Evolutionary conservation across 192 early-diverging fungal species (phyloP).

Genomic region (Backusella circina): DNA sequence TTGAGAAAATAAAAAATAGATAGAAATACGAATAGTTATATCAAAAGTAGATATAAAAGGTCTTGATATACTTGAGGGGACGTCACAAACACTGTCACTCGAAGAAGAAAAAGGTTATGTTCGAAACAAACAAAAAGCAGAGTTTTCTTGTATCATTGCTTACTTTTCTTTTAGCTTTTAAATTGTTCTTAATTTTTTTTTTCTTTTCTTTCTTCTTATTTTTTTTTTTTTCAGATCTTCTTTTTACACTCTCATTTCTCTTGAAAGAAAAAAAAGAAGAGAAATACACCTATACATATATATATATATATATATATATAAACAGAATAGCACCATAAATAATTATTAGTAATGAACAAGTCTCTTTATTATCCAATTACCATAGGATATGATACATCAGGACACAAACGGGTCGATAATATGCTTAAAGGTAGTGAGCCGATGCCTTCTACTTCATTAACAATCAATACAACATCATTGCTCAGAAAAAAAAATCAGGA

Average conservation of each 20-base stretch:
- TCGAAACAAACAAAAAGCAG: constrained; percentile 5
- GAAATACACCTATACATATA: too few relatives aligned
- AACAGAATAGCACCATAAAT: background rate
- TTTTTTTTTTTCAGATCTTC: background rate
- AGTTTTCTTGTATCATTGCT: background rate
- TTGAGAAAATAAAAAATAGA: background rate
- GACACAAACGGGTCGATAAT: background rate
- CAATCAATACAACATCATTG: background rate
- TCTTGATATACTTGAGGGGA: background rate
- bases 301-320: background rate
- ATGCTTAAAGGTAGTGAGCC: background rate
- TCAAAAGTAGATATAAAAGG: background rate
- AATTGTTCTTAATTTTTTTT: background rate
- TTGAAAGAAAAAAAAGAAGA: background rate
- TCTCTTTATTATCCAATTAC: background rate
- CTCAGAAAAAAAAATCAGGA: background rate
- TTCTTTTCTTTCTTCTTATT: background rate
- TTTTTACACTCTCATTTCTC: background rate
- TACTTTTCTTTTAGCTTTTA: background rate
- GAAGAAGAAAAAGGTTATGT: background rate
- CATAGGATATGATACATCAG: background rate
- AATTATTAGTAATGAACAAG: background rate
- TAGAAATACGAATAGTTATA: background rate
- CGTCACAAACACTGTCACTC: constrained; percentile 3
- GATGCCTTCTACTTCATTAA: background rate